phyloP scores from a whole-genome alignment of 2,329 filamentous ascomycete species.

The Bipolaris victoriae region DNA sequence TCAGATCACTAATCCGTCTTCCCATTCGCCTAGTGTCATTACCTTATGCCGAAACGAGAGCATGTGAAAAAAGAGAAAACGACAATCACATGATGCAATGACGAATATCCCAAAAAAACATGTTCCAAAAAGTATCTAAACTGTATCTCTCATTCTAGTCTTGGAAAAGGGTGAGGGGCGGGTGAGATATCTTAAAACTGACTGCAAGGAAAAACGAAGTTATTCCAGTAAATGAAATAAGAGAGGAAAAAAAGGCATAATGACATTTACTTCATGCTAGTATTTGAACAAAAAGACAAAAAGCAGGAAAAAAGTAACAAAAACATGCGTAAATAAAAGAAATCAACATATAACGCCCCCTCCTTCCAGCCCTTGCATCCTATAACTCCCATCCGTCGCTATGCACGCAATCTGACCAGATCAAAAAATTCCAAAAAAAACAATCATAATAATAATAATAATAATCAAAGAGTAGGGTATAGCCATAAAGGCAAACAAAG shows the following conservation, averaged over 20 bases:
- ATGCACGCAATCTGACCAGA: conserved; percentile 7
- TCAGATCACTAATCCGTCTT: too few species aligned
- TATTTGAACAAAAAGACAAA: background rate
- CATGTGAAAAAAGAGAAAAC: too few species aligned
- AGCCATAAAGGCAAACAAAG: background rate
- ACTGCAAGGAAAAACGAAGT: background rate
- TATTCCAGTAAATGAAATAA: background rate
- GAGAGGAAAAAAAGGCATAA: too few species aligned
- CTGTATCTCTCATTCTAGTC: too few species aligned
- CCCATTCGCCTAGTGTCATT: too few species aligned
- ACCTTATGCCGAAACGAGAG: too few species aligned
- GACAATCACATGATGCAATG: too few species aligned
- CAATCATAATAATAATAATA: background rate
- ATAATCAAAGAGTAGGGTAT: background rate
- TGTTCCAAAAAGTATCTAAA: too few species aligned
- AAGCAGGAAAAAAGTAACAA: background rate
- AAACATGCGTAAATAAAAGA: background rate
- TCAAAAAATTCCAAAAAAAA: background rate
- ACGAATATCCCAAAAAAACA: too few species aligned
- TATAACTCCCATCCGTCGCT: conserved; percentile 15
- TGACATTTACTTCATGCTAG: background rate
- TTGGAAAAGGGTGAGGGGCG: background rate
- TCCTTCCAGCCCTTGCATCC: background rate
- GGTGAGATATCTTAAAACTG: background rate
- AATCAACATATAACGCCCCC: background rate